Conservation (phyloP, 306 rosid genomes). For the Senna siamea region DNA sequence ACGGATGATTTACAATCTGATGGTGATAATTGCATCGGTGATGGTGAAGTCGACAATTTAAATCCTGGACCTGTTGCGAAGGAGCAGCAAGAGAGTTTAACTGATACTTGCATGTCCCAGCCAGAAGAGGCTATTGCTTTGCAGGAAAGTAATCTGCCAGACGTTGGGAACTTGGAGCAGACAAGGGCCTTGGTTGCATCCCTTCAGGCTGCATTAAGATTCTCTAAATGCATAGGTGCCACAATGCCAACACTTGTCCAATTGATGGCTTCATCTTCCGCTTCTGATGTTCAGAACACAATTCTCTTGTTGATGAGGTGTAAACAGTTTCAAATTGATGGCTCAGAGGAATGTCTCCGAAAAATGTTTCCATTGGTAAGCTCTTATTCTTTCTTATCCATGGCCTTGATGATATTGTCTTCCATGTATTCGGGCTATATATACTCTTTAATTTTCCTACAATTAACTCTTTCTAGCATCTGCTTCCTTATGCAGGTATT, state of each 20-base stretch:
- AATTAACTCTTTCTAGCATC: conserved; percentile 34
- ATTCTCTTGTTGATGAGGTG: conserved; percentile 94
- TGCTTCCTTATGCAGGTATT: conserved; percentile 64
- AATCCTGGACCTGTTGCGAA: conserved; percentile 44
- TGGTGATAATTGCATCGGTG: conserved; percentile 45
- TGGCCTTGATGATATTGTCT: conserved; percentile 24
- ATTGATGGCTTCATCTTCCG: conserved; percentile 94
- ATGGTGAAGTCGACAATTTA: conserved; percentile 66
- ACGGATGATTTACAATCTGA: conserved; percentile 49
- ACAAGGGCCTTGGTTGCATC: conserved; percentile 97
- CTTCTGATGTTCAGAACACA: conserved; percentile 89
- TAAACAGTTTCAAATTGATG: conserved; percentile 95
- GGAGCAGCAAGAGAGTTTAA: conserved; percentile 66
- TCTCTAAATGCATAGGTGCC: conserved; percentile 77
- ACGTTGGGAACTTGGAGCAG: conserved; percentile 94
- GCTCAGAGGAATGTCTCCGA: conserved; percentile 85
- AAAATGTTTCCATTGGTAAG: conserved; percentile 94
- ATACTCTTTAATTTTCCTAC: conserved; percentile 22
- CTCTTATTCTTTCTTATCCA: conserved; percentile 22
- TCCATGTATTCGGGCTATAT: conserved; percentile 13
- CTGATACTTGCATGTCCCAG: conserved; percentile 73
- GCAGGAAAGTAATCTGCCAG: conserved; percentile 72
- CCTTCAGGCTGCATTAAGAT: conserved; percentile 89
- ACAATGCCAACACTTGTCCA: conserved; percentile 87
- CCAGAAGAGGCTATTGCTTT: conserved; percentile 50